Base-by-base conservation (phyloP, 2,329 filamentous ascomycete species). In the Stachybotrys chartarum region DNA sequence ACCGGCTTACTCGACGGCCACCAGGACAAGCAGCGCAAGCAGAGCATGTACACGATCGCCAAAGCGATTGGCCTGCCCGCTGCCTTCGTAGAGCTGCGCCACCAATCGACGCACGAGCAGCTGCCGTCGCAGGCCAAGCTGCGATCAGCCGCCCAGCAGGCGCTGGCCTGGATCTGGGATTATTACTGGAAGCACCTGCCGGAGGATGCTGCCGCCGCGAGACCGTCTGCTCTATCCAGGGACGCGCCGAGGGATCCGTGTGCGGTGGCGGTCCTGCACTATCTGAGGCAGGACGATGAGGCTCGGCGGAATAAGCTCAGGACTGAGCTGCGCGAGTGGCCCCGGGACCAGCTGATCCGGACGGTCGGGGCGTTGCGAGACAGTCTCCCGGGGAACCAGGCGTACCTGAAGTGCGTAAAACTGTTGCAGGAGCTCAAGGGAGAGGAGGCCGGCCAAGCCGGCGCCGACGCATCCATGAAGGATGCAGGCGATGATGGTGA, bases 61-160 rank as follows among this genome's bases (percentile, higher is more conserved):
- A 85, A 82, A 68, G 83, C 79, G 45, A 82, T 90, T 56, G 84
- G 82, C 0, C 72, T 91, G 56, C 87, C 88, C 0, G 84, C 86
- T 0, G 86, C 87, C 0, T 95, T 96, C 70, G 91, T 97, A 54
- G 91, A 96, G 75, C 77, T 95, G 56, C 83, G 92, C 50, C 92
- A 97, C 69, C 89, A 95, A 72, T 90, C 89, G 48, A 95, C 91
- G 46, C 92, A 97, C 69, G 90, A 95, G 70, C 88, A 91, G 67
- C 75, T 96, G 55, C 92, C 92, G 0, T 85, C 86, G 1, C 75
- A 96, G 54, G 78, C 82, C 11, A 85, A 90, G 59, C 75, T 97
- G 58, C 82, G 90, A 53, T 79, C 79, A 42, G 88, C 88, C 1
- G 83, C 87, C 1, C 74, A 78, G 59, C 83, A 87, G 63, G 90